These are phyloP conservation scores for Diaporthe ilicicola DNA, from an alignment of 2,329 filamentous ascomycete genomes.

Conservation along the genomic window DNA sequence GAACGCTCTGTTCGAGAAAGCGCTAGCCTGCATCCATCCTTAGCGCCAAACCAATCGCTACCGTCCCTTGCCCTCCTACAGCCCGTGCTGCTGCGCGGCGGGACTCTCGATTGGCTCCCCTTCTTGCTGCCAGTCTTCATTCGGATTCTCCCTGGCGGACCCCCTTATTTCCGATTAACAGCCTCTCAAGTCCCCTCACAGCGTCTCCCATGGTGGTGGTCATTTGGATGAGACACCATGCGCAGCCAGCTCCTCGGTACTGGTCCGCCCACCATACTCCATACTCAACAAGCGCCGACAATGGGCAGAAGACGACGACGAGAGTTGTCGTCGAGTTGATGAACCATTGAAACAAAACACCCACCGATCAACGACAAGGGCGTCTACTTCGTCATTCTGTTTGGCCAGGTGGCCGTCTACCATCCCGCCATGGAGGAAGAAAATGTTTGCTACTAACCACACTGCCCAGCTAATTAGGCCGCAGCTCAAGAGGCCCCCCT, in stretches of 20 bases:
- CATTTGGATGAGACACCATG: conserved; percentile 9
- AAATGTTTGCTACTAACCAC: neutral
- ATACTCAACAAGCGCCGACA: conserved; percentile 10
- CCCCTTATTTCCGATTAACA: conserved; percentile 17
- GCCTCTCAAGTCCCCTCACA: neutral
- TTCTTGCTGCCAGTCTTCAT: neutral
- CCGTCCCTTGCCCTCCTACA: neutral
- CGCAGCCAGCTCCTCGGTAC: conserved; percentile 9
- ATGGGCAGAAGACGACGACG: neutral
- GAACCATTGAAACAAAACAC: conserved; percentile 23
- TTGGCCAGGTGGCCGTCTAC: conserved; percentile 16
- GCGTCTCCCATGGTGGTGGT: neutral
- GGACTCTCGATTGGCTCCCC: conserved; percentile 21
- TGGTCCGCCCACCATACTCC: neutral
- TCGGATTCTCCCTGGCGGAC: neutral
- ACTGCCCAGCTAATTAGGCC: neutral
- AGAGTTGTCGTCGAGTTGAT: neutral
- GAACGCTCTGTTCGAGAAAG: conserved; percentile 31
- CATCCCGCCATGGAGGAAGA: neutral
- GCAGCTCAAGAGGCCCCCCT: neutral
- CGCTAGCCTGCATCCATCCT: conserved; percentile 19
- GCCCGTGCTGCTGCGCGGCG: neutral
- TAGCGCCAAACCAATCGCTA: conserved; percentile 32
- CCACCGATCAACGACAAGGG: conserved; percentile 21
- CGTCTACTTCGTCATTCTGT: conserved; percentile 22